Base-by-base conservation (phyloP, 805 yeast species). In the Candida fluviatilis region DNA sequence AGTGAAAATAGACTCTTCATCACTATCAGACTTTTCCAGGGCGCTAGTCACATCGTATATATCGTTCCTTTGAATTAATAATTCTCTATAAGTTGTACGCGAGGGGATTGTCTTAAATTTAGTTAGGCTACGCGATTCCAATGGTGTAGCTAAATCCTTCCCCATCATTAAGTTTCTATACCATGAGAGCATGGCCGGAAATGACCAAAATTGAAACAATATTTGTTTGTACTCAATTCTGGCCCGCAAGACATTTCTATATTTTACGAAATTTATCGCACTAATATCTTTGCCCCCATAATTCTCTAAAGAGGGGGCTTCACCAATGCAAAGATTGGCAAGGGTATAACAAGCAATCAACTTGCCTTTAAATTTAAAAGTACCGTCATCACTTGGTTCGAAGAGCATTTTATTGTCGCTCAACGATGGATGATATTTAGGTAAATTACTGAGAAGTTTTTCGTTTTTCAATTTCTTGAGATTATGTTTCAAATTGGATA, bases 181-280 rank as follows among this genome's bases (percentile, higher is more conserved):
- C 74, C 74, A 68, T 32, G 61, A 57, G 12, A 60, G 47, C 63
- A 66, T 53, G 2, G 60, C 63, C 39, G 56, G 50, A 45, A 66
- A 66, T 15, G 71, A 63, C 73, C 73, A 68, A 35, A 62, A 62
- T 37, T 66, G 71, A 3, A 68, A 48, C 15, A 65, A 51, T 14
- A 64, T 26, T 44, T 68, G 74, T 33, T 55, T 52, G 41, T 57
- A 52, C 48, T 68, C 74, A n/a, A 65, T 42, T 29, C 74, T 52
- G 6, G 62, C 47, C 26, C 74, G 52, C 25, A 68, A 54, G 5
- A 51, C 48, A 46, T 68, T 67, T 36, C 55, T 50, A 43, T 62
- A 63, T 28, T 57, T 53, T 6, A 61, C 54, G 24, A 54, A 49
- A 33, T 47, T 54, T 26, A 40, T 38, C 7, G 40, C 36, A 12